A percentile compares a stretch with the other conserved stretches of the same genome.
Conservation (phyloP, 2,329 filamentous ascomycete species). For the Clonostachys byssicola region DNA sequence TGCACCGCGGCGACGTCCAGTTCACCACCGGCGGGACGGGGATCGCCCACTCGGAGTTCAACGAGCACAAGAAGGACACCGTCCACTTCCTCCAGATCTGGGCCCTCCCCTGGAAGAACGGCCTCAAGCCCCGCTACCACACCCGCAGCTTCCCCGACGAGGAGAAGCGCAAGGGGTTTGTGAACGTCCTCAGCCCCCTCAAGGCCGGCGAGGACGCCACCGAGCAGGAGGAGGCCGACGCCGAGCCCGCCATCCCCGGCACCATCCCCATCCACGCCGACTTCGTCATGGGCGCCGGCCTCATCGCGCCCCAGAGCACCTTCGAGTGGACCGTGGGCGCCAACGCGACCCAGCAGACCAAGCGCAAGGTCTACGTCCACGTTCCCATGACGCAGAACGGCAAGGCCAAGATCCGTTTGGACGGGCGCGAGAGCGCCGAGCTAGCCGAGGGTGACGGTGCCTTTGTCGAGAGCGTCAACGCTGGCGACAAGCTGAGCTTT, state of each 20-base stretch:
- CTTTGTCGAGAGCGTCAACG: constrained; percentile 63
- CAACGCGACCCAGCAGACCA: constrained; percentile 41
- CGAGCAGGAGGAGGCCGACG: constrained; percentile 57
- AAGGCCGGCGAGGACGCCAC: constrained; percentile 62
- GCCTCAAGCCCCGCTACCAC: constrained; percentile 72
- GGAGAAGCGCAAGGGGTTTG: constrained; percentile 65
- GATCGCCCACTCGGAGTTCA: constrained; percentile 78
- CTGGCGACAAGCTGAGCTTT: constrained; percentile 59
- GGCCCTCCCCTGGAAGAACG: constrained; percentile 73
- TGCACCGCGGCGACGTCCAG: constrained; percentile 79
- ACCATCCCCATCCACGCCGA: constrained; percentile 84
- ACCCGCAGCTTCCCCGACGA: constrained; percentile 70
- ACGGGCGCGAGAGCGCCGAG: constrained; percentile 58
- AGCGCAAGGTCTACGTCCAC: constrained; percentile 76
- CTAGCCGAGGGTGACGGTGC: constrained; percentile 78
- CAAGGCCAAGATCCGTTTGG: constrained; percentile 67
- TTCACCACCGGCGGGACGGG: constrained; percentile 85
- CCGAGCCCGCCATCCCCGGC: constrained; percentile 54
- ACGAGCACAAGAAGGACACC: constrained; percentile 65
- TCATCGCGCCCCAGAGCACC: constrained; percentile 57
- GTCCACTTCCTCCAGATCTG: constrained; percentile 89
- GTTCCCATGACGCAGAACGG: constrained; percentile 76
- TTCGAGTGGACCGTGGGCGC: constrained; percentile 73
- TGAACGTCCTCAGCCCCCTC: constrained; percentile 72
- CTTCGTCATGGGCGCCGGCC: constrained; percentile 75